Percentiles rank a stretch among this genome's conserved stretches.
These are phyloP conservation scores for Solanum virginianum DNA, from an alignment of 257 asterid species.

Conservation along the genomic window DNA sequence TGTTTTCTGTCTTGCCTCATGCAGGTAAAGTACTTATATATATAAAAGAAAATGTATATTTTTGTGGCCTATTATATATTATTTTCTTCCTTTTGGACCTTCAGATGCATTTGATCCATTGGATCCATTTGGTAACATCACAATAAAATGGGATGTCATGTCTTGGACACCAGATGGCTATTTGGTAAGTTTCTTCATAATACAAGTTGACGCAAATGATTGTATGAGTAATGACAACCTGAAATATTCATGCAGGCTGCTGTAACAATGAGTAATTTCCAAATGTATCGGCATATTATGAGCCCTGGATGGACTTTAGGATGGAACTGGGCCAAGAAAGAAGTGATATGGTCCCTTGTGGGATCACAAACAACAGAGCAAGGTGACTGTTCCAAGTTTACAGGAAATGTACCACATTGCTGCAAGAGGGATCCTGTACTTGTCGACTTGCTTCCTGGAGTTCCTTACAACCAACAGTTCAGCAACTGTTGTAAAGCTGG, in stretches of 20 bases:
- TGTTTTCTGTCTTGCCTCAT: conserved; percentile 20
- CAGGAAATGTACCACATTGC: conserved; percentile 63
- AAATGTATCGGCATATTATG: conserved; percentile 59
- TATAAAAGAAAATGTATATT: not conserved
- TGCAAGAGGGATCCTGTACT: conserved; percentile 46
- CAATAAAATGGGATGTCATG: conserved; percentile 69
- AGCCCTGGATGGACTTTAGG: conserved; percentile 70
- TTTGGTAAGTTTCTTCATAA: conserved; percentile 33
- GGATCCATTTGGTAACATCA: conserved; percentile 79
- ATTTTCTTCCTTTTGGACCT: not conserved
- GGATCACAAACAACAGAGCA: conserved; percentile 81
- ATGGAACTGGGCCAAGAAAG: conserved; percentile 80
- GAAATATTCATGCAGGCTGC: conserved; percentile 27
- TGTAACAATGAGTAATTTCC: conserved; percentile 66
- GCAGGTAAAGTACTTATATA: conserved; percentile 16
- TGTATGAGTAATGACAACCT: not conserved
- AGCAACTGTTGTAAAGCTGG: conserved; percentile 81
- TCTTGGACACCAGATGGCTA: conserved; percentile 81
- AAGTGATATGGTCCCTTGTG: conserved; percentile 69
- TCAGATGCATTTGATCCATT: conserved; percentile 63
- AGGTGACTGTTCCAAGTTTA: conserved; percentile 73
- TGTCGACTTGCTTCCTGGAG: conserved; percentile 69
- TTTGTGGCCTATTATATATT: not conserved
- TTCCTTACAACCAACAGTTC: conserved; percentile 68
- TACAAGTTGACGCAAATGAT: not conserved